These are phyloP conservation scores for Sphagnum fallax DNA, from an alignment of 228 moss, liverwort and hornwort species.

Conservation along the genomic window DNA sequence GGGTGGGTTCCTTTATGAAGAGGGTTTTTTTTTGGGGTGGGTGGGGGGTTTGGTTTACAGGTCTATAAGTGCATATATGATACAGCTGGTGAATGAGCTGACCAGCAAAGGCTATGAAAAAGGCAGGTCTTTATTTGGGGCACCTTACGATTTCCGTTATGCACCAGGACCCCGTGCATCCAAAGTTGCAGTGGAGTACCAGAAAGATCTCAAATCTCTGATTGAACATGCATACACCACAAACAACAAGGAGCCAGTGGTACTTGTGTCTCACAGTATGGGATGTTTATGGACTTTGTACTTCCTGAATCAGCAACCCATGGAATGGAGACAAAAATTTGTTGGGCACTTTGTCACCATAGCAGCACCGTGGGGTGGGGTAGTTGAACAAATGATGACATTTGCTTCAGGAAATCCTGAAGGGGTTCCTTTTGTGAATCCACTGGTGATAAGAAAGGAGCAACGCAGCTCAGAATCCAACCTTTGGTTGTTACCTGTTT, in stretches of 20 bases:
- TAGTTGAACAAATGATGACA: conserved; percentile 83
- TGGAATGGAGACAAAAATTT: conserved; percentile 49
- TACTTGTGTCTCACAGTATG: conserved; percentile 72
- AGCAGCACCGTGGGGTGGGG: conserved; percentile 75
- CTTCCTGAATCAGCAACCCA: conserved; percentile 71
- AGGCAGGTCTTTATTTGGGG: conserved; percentile 67
- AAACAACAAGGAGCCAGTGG: conserved; percentile 57
- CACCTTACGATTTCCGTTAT: conserved; percentile 89
- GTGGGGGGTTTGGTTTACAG: conserved; percentile 17
- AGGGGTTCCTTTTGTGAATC: conserved; percentile 62
- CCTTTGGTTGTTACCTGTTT: conserved; percentile 70
- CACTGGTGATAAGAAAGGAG: conserved; percentile 60
- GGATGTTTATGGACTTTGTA: conserved; percentile 81
- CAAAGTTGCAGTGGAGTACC: conserved; percentile 50
- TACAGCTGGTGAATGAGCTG: conserved; percentile 50
- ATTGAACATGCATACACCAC: conserved; percentile 52
- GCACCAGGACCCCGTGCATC: conserved; percentile 87
- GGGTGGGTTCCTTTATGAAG: too few relatives aligned
- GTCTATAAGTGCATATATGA: conserved; percentile 65
- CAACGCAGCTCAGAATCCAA: conserved; percentile 89
- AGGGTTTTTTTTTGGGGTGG: too few relatives aligned
- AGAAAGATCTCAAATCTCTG: conserved; percentile 53
- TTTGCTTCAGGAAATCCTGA: conserved; percentile 84
- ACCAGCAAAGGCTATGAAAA: conserved; percentile 54
- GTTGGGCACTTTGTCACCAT: conserved; percentile 69